phyloP scores from a whole-genome alignment of 352 stramenopile genomes.

The Phytophthora fragariae region DNA sequence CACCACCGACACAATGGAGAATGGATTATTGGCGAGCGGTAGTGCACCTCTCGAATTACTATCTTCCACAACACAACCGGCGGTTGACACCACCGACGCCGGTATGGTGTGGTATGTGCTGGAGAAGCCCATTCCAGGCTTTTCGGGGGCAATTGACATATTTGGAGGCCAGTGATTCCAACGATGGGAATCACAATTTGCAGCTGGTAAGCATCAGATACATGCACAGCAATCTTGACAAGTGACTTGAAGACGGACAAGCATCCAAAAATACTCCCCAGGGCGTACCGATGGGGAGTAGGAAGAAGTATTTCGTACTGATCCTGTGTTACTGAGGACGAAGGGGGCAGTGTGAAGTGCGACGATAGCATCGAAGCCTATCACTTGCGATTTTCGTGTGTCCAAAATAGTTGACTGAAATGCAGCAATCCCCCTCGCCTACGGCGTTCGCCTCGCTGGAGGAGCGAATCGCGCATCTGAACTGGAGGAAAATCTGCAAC shows the following conservation, averaged over 20 bases:
- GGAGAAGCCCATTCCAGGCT: conserved; percentile 52
- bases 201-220: not conserved
- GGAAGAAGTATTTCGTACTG: not conserved
- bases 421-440: conserved; percentile 31
- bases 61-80: not conserved
- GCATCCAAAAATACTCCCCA: conserved; percentile 42
- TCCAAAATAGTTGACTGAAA: not conserved
- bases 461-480: conserved; percentile 70
- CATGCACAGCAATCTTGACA: too few relatives aligned
- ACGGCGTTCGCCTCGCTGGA: conserved; percentile 65
- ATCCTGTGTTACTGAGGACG: conserved; percentile 21
- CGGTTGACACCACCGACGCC: not conserved
- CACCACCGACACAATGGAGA: not conserved
- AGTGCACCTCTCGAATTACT: not conserved
- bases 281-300: not conserved
- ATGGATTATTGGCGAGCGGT: not conserved
- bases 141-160: conserved; percentile 38
- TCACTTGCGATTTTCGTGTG: conserved; percentile 14
- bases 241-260: conserved; percentile 29
- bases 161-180: conserved; percentile 4
- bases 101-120: conserved; percentile 56
- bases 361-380: not conserved
- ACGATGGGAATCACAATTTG: too few relatives aligned
- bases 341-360: not conserved
- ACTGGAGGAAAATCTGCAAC: conserved; percentile 81